Percentiles rank a stretch among this genome's conserved stretches.
phyloP scores from a whole-genome alignment of 2,329 filamentous ascomycete genomes.

The Alternaria hordeiaustralica region DNA sequence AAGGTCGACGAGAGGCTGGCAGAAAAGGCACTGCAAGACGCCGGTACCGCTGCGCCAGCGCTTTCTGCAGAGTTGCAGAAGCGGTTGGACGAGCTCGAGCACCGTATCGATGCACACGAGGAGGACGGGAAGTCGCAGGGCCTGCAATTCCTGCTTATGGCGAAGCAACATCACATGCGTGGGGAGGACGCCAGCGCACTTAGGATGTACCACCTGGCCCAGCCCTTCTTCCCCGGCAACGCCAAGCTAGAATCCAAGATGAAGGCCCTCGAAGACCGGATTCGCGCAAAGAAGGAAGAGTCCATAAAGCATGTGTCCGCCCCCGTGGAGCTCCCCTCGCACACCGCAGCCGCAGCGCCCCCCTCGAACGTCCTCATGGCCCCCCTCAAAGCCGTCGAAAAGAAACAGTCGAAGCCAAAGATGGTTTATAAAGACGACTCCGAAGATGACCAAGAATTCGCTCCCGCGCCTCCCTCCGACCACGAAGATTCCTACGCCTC shows the following conservation, averaged over 20 bases:
- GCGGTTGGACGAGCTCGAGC: conserved; percentile 82
- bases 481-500: conserved; percentile 49
- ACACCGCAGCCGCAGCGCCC: conserved; percentile 5
- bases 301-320: conserved; percentile 24
- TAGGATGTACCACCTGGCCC: conserved; percentile 83
- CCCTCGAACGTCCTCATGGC: conserved; percentile 48
- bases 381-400: conserved; percentile 34
- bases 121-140: conserved; percentile 83
- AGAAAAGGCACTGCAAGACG: conserved; percentile 68
- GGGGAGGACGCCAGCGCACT: conserved; percentile 81
- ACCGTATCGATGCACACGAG: conserved; percentile 73
- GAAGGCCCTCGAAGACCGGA: conserved; percentile 58
- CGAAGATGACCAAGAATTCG: conserved; percentile 53
- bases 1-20: conserved; percentile 91
- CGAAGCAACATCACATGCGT: conserved; percentile 84
- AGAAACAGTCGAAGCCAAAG: conserved; percentile 29
- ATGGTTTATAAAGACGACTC: conserved; percentile 20
- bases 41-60: conserved; percentile 54
- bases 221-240: conserved; percentile 86
- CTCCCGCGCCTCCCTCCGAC: conserved; percentile 44
- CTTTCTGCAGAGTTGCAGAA: conserved; percentile 80
- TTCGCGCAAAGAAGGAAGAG: conserved; percentile 51
- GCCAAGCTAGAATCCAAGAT: conserved; percentile 72
- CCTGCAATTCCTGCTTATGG: conserved; percentile 84
- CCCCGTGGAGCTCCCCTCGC: conserved; percentile 23